Conservation (phyloP, 495 filamentous ascomycete species). For the Neurospora sp. region DNA sequence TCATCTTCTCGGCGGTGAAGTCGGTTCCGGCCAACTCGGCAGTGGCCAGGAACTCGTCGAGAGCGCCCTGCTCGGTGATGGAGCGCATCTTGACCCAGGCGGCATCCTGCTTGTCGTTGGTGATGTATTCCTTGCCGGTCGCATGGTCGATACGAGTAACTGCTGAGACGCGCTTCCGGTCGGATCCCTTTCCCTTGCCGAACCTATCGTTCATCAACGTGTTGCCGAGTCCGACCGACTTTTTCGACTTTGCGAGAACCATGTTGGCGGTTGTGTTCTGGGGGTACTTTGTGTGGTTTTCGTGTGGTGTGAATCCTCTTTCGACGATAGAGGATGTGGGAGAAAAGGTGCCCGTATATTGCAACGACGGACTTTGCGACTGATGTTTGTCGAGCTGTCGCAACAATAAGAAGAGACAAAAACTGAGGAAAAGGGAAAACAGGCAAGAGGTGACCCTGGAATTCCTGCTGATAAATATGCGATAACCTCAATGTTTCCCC, state of each 20-base stretch:
- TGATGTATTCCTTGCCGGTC: constrained; percentile 57
- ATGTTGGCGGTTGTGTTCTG: constrained; percentile 37
- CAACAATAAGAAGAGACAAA: background rate
- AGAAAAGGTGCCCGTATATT: background rate
- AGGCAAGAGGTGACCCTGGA: background rate
- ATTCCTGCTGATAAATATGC: background rate
- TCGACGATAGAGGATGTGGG: background rate
- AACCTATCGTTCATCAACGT: constrained; percentile 86
- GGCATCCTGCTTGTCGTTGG: constrained; percentile 65
- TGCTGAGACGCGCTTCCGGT: constrained; percentile 49
- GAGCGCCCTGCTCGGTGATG: constrained; percentile 91
- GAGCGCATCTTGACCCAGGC: constrained; percentile 95
- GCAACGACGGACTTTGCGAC: background rate
- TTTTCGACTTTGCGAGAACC: constrained; percentile 94
- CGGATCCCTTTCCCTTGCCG: constrained; percentile 73
- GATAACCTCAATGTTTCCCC: background rate
- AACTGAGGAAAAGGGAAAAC: background rate
- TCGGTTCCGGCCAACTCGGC: constrained; percentile 95
- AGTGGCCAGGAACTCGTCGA: constrained; percentile 67
- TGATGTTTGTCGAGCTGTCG: background rate
- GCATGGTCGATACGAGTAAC: constrained; percentile 51
- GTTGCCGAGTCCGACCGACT: constrained; percentile 77
- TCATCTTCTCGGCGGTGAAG: constrained; percentile 98
- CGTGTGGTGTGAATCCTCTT: background rate
- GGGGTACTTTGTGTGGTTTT: background rate